Conservation (phyloP, 306 rosid species). For the Begonia fuchsioides region DNA sequence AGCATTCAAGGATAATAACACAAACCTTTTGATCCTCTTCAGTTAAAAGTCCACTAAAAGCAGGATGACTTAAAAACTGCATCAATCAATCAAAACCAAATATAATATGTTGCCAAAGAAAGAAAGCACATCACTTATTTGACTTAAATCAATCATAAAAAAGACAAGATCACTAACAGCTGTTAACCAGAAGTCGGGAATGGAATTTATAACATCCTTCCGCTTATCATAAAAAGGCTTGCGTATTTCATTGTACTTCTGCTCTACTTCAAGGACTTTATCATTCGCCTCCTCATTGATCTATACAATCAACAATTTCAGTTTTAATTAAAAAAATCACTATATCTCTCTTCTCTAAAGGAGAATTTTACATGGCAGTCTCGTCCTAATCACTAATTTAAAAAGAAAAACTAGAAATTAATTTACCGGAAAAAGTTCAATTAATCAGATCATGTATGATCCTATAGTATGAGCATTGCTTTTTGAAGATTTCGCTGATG, state of each 20-base stretch:
- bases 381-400: too few species aligned
- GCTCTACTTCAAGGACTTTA: slow-evolving; percentile 76
- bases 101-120: neutral
- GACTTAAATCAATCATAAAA: neutral
- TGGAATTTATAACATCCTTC: slow-evolving; percentile 58
- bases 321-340: too few species aligned
- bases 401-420: too few species aligned
- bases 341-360: too few species aligned
- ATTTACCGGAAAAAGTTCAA: too few species aligned
- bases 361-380: too few species aligned
- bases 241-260: slow-evolving; percentile 73
- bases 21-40: slow-evolving; percentile 82
- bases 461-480: too few species aligned
- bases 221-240: slow-evolving; percentile 69
- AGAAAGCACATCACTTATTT: neutral
- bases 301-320: slow-evolving; percentile 16
- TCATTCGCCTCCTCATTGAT: slow-evolving; percentile 92
- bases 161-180: slow-evolving; percentile 46
- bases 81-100: slow-evolving; percentile 1
- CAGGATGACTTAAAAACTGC: slow-evolving; percentile 75
- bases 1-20: neutral
- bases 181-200: slow-evolving; percentile 87
- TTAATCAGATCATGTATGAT: too few species aligned
- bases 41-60: slow-evolving; percentile 54
- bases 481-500: too few species aligned